Evolutionary conservation across 768 basidiomycete species (phyloP).

Genomic region (Mycena alexandri): DNA sequence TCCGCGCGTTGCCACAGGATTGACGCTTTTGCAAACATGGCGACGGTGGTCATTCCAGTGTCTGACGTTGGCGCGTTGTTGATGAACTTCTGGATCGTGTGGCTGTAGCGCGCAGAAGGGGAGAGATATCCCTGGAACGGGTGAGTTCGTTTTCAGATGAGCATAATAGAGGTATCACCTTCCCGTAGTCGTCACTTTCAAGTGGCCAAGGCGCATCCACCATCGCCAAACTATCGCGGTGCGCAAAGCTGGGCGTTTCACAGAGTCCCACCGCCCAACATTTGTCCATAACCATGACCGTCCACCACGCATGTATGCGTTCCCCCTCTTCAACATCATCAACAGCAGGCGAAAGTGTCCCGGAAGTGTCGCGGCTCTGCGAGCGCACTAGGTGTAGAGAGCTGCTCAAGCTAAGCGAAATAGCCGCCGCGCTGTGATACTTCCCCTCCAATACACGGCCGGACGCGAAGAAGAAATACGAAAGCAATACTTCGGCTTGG

Average conservation of each 20-base stretch:
- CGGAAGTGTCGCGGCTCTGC: conserved; percentile 49
- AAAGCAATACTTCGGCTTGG: conserved; percentile 68
- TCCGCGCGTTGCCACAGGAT: conserved; percentile 29
- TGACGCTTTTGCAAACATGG: conserved; percentile 26
- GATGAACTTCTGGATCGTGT: conserved; percentile 22
- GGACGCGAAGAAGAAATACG: conserved; percentile 66
- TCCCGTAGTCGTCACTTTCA: conserved; percentile 51
- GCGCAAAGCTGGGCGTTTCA: conserved; percentile 43
- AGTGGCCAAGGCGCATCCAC: conserved; percentile 57
- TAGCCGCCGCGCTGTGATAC: conserved; percentile 55
- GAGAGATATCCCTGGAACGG: conserved; percentile 37
- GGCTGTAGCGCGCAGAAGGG: conserved; percentile 44
- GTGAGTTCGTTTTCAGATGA: no score
- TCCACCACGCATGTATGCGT: conserved; percentile 54
- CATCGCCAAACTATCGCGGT: conserved; percentile 21
- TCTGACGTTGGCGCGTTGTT: conserved; percentile 4
- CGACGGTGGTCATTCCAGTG: conserved; percentile 17
- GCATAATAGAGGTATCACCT: conserved; percentile 37
- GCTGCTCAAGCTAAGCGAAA: conserved; percentile 51
- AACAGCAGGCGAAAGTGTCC: conserved; percentile 42
- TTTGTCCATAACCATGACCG: conserved; percentile 50
- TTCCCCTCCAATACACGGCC: conserved; percentile 62
- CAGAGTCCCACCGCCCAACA: conserved; percentile 60
- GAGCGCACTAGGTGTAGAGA: conserved; percentile 54
- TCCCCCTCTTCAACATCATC: conserved; percentile 54